Conservation (phyloP, 768 basidiomycete species). For the Tephrocybe rancida region DNA sequence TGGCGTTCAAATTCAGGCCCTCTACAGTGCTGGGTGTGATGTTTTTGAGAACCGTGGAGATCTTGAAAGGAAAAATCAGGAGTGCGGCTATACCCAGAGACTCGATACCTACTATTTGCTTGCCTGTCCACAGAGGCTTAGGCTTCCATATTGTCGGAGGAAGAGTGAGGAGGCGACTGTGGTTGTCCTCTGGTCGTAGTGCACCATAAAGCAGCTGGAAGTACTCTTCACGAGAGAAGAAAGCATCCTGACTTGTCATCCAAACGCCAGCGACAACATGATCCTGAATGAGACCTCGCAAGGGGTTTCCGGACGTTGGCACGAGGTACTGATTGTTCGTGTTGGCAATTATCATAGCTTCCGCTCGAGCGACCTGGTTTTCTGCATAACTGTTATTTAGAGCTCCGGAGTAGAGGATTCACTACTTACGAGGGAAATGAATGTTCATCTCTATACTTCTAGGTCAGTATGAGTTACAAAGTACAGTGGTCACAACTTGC, state of each 20-base stretch:
- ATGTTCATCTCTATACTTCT: conserved; percentile 90
- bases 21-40: conserved; percentile 79
- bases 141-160: conserved; percentile 96
- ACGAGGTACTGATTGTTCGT: conserved; percentile 99
- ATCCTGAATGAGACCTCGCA: conserved; percentile 98
- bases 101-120: conserved; percentile 77
- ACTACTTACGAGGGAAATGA: conserved; percentile 90
- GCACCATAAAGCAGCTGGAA: conserved; percentile 96
- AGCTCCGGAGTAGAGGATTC: not conserved
- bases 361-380: conserved; percentile 92
- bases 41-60: conserved; percentile 92
- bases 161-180: conserved; percentile 72
- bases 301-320: conserved; percentile 95
- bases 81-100: not conserved
- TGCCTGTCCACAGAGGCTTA: conserved; percentile 92
- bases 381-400: conserved; percentile 47
- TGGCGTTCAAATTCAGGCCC: conserved; percentile 83
- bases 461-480: conserved; percentile 12
- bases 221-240: conserved; percentile 95
- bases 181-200: conserved; percentile 84
- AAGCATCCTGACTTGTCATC: conserved; percentile 96
- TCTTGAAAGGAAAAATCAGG: conserved; percentile 46
- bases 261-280: conserved; percentile 99
- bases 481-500: conserved; percentile 35
- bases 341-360: conserved; percentile 93